Evolutionary conservation across 75 land plant genomes (phyloP).

Genomic region (Pinus tabuliformis): DNA sequence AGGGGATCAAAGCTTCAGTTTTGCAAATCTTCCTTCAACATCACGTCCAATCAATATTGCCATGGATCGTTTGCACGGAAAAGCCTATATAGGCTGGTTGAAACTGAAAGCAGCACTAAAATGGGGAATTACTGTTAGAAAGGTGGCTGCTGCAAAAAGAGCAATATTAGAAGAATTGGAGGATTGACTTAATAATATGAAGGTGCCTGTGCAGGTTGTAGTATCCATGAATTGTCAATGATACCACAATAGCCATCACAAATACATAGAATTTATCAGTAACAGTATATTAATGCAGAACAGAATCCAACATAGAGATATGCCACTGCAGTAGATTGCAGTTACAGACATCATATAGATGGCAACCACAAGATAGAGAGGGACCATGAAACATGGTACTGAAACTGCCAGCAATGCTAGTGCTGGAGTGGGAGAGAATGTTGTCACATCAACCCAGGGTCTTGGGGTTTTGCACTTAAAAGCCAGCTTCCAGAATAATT

Average conservation of each 20-base stretch:
- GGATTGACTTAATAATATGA: slow-evolving; percentile 16
- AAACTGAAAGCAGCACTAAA: slow-evolving; percentile 38
- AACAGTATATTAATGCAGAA: too few species aligned
- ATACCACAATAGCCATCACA: neutral
- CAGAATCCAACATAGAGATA: too few species aligned
- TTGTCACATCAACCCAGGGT: too few species aligned
- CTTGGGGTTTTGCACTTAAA: too few species aligned
- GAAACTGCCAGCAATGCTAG: too few species aligned
- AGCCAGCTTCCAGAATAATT: neutral
- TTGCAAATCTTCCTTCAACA: slow-evolving; percentile 11
- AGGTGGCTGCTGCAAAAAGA: slow-evolving; percentile 29
- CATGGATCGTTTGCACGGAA: slow-evolving; percentile 3
- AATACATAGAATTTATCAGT: neutral
- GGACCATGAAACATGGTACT: too few species aligned
- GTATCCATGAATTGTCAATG: neutral
- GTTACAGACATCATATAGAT: too few species aligned
- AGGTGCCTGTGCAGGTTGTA: slow-evolving; percentile 6
- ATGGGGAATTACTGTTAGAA: slow-evolving; percentile 31
- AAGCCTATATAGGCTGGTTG: slow-evolving; percentile 30
- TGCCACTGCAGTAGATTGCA: too few species aligned
- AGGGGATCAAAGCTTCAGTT: slow-evolving; percentile 17
- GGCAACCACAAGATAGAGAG: too few species aligned
- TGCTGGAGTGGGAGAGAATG: too few species aligned
- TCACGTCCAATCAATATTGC: slow-evolving; percentile 2
- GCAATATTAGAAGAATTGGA: slow-evolving; percentile 64